phyloP scores from a whole-genome alignment of 1,284 basidiomycete species.

The Anthracocystis walkeri region DNA sequence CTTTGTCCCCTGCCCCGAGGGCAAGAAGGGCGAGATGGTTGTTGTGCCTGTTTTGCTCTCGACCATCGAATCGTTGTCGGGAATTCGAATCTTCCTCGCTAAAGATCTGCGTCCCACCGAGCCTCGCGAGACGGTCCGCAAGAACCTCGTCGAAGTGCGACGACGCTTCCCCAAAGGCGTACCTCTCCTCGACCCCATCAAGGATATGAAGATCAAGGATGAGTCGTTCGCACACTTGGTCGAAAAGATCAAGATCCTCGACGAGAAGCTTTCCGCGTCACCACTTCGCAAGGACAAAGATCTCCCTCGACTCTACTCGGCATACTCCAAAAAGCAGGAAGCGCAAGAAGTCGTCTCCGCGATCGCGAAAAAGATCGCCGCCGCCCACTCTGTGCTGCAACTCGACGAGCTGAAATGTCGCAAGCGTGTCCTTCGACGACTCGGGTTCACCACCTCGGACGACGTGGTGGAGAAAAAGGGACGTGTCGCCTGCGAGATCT shows the following conservation, averaged over 20 bases:
- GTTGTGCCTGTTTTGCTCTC: conserved; percentile 90
- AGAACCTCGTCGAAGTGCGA: conserved; percentile 89
- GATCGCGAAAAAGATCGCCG: conserved; percentile 85
- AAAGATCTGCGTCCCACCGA: conserved; percentile 86
- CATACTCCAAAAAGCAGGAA: conserved; percentile 82
- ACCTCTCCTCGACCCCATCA: conserved; percentile 87
- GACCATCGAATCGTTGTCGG: conserved; percentile 86
- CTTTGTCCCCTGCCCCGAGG: conserved; percentile 49
- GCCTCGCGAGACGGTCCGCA: conserved; percentile 85
- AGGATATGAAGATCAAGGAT: conserved; percentile 97
- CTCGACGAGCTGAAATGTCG: conserved; percentile 96
- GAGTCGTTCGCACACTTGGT: conserved; percentile 85
- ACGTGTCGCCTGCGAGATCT: conserved; percentile 97
- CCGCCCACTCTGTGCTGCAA: conserved; percentile 91
- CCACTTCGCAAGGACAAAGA: conserved; percentile 73
- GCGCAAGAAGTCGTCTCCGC: conserved; percentile 79
- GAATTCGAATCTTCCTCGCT: conserved; percentile 86
- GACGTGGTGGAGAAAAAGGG: conserved; percentile 99
- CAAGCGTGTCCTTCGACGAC: conserved; percentile 89
- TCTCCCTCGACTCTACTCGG: conserved; percentile 80
- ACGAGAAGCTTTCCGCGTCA: conserved; percentile 45
- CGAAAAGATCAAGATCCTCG: conserved; percentile 63
- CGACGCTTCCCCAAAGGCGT: conserved; percentile 88
- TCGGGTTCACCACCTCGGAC: conserved; percentile 87
- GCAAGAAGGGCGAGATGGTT: conserved; percentile 74